phyloP scores from a whole-genome alignment of 2,329 filamentous ascomycete genomes.

The Sporothrix schenckii region DNA sequence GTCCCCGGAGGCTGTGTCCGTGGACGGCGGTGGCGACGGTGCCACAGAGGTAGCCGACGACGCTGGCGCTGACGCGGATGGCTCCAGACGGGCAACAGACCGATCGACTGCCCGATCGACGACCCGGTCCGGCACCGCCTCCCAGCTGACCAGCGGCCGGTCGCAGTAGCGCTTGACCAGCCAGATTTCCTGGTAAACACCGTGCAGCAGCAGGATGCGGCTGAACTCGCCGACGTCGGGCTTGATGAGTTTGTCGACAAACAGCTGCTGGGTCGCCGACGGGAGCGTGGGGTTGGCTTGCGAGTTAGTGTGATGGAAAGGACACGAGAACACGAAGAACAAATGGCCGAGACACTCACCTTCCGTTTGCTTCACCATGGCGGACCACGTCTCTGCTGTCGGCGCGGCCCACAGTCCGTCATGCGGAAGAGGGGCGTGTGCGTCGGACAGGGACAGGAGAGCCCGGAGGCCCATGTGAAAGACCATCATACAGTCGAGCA shows the following conservation, averaged over 20 bases:
- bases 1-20: too few relatives aligned
- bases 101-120: too few relatives aligned
- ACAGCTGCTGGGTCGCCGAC: slow-evolving; percentile 2
- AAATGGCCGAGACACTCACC: neutral
- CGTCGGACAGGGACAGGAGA: neutral
- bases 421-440: neutral
- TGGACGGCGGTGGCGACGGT: too few relatives aligned
- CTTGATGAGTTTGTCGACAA: slow-evolving; percentile 14
- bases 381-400: slow-evolving; percentile 2
- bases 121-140: too few relatives aligned
- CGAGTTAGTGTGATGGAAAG: neutral
- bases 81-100: too few relatives aligned
- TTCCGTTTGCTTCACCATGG: neutral
- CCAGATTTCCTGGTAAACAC: slow-evolving; percentile 23
- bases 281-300: neutral
- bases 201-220: neutral
- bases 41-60: too few relatives aligned
- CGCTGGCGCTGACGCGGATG: too few relatives aligned
- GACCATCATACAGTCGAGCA: slow-evolving; percentile 19
- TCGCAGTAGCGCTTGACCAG: slow-evolving; percentile 22
- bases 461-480: slow-evolving; percentile 9
- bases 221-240: slow-evolving; percentile 21
- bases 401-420: slow-evolving; percentile 10
- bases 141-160: slow-evolving; percentile 4
- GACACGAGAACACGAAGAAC: neutral